phyloP scores from a whole-genome alignment of 306 rosid genomes.

The Clitoria ternatea region DNA sequence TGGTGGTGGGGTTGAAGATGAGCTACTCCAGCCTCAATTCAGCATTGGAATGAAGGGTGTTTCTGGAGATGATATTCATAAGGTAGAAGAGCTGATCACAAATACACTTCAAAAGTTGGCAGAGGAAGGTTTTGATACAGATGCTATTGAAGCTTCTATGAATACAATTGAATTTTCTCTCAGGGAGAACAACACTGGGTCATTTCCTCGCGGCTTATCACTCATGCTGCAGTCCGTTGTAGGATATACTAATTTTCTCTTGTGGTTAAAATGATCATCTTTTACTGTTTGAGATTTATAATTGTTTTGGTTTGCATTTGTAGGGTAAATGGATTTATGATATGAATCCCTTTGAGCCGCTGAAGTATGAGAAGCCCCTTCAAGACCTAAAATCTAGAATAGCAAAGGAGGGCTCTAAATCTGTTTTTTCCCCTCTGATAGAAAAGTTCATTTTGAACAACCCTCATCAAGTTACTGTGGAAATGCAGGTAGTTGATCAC shows the following conservation, averaged over 20 bases:
- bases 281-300: conserved; percentile 6
- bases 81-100: conserved; percentile 72
- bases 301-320: conserved; percentile 18
- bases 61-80: conserved; percentile 72
- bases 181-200: conserved; percentile 96
- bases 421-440: conserved; percentile 87
- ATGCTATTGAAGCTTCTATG: conserved; percentile 97
- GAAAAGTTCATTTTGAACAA: conserved; percentile 84
- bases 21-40: conserved; percentile 95
- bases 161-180: conserved; percentile 98
- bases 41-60: conserved; percentile 95
- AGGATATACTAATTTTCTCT: conserved; percentile 33
- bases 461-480: conserved; percentile 80
- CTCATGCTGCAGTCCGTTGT: conserved; percentile 96
- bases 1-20: conserved; percentile 97
- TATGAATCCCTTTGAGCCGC: conserved; percentile 93
- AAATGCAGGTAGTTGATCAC: conserved; percentile 77
- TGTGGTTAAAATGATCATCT: conserved; percentile 4
- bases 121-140: conserved; percentile 84
- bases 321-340: conserved; percentile 99
- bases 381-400: conserved; percentile 81
- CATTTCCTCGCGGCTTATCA: conserved; percentile 91
- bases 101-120: conserved; percentile 64
- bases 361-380: conserved; percentile 91
- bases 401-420: conserved; percentile 78